Evolutionary conservation across 306 rosid genomes (phyloP), one percentile per base, ranked within the genome.

Genomic region (Medicago arabica): DNA sequence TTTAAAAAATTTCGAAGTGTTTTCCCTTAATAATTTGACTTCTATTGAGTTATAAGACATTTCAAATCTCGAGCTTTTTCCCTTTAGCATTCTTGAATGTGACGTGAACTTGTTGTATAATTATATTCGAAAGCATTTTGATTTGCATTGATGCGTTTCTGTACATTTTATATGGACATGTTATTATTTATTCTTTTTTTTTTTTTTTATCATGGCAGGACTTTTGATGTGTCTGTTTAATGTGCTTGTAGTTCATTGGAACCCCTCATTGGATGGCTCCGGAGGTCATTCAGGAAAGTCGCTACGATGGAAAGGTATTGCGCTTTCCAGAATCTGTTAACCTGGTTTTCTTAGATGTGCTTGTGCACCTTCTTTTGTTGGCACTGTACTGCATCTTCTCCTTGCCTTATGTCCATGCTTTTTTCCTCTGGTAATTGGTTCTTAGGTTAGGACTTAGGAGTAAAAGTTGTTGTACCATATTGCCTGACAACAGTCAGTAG

Each of bases 181-280:
- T 59, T 50, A 17, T 65, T 72, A 17, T 65, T 72, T 18, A 49
- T 44, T 73, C 11, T 61, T 71, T 54, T 65, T 72, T 18, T 40
- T 44, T 73, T 8, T 61, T 71, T 54, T 53, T 61, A 69, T 79
- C 67, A 13, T 76, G 67, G 59, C 63, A 25, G 63, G 71, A 74
- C 43, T 69, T 79, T 69, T 80, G 41, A 78, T 58, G 65, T 50
- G 55, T 75, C 77, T 17, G 55, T 85, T 84, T 76, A 21, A 82
- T 55, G 78, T 79, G 78, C 70, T 83, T 80, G 31, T 90, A 95
- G 97, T 95, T 92, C 88, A 95, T 95, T 64, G 99, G 99, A 76
- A 95, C 97, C 47, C 99, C 99, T 44, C 99, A 95, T 85, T 95
- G 99, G 99, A 95, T 95, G 99, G 99, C 99, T 84, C 99, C 97